phyloP scores from a whole-genome alignment of 345 rosid genomes.

The Murraya paniculata region DNA sequence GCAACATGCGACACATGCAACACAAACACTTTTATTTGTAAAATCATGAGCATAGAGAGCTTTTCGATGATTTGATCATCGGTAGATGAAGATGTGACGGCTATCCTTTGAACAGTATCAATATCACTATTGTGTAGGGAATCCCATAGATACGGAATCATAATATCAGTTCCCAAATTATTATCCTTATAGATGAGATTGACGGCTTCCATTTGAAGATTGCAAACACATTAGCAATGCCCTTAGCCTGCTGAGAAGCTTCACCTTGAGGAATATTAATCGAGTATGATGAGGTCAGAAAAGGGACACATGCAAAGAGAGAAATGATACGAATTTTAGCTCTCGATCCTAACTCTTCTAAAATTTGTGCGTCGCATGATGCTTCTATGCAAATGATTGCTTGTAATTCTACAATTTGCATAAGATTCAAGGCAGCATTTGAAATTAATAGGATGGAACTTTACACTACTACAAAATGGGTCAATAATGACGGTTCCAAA shows the following conservation, averaged over 20 bases:
- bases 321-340: constrained; percentile 23
- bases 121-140: constrained; percentile 10
- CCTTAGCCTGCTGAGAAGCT: constrained; percentile 20
- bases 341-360: constrained; percentile 22
- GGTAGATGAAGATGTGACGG: constrained; percentile 9
- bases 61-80: constrained; percentile 9
- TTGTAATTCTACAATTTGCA: background rate
- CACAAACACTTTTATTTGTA: constrained; percentile 13
- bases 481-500: too few species aligned
- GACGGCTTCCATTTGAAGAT: constrained; percentile 26
- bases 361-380: background rate
- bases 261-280: constrained; percentile 22
- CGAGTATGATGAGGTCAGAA: background rate
- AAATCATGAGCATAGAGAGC: constrained; percentile 15
- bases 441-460: background rate
- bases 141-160: constrained; percentile 2
- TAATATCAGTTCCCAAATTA: background rate
- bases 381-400: background rate
- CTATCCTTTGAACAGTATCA: background rate
- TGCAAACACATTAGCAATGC: constrained; percentile 20
- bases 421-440: background rate
- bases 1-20: constrained; percentile 24
- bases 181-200: constrained; percentile 29
- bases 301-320: background rate
- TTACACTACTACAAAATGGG: too few species aligned